Evolutionary conservation across 176 grass and related monocot species (phyloP).

Genomic region (Triticum aestivum): IWGSC_CS_RefSeq_v2.1 NC_057795.1:66536237-66536736

Average conservation of each 20-base stretch:
- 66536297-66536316: constrained; percentile 59
- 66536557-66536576: background rate
- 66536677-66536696: constrained; percentile 5
- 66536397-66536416: constrained; percentile 85
- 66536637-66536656: background rate
- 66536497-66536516: background rate
- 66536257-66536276: constrained; percentile 38
- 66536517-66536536: background rate
- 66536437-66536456: constrained; percentile 52
- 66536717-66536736: too few relatives aligned
- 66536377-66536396: constrained; percentile 53
- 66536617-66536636: background rate
- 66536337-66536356: constrained; percentile 28
- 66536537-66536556: background rate
- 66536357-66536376: constrained; percentile 15
- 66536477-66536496: constrained; percentile 37
- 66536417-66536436: constrained; percentile 69
- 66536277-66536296: constrained; percentile 29
- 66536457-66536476: background rate
- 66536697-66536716: background rate
- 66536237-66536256: constrained; percentile 16
- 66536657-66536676: background rate
- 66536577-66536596: constrained; percentile 31
- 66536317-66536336: constrained; percentile 55
- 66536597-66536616: constrained; percentile 23